Evolutionary conservation across 108 stramenopile species (phyloP).

Genomic region (Cyclotella atomus): DNA sequence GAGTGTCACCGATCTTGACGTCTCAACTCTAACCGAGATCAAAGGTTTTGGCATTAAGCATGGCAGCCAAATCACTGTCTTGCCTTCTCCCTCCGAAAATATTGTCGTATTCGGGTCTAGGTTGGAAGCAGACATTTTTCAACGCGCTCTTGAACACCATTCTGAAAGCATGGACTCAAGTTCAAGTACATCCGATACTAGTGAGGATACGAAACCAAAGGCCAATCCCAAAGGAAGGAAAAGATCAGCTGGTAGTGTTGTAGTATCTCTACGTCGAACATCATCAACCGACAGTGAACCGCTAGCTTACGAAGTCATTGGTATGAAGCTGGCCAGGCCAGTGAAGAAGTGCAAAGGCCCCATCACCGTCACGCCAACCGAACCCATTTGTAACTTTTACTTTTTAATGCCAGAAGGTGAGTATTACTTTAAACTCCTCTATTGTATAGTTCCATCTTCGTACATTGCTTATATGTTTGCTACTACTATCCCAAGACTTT

Average conservation of each 20-base stretch:
- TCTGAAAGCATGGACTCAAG: neutral
- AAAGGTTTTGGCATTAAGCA: neutral
- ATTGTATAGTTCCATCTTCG: too few species aligned
- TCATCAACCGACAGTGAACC: neutral
- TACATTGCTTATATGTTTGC: too few species aligned
- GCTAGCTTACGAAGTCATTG: slow-evolving; percentile 16
- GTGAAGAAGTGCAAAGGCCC: neutral
- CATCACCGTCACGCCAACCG: neutral
- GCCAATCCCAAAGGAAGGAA: neutral
- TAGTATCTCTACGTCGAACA: slow-evolving; percentile 12
- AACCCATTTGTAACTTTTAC: neutral
- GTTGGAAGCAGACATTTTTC: slow-evolving; percentile 15
- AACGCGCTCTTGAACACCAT: slow-evolving; percentile 2
- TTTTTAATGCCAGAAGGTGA: slow-evolving; percentile 5
- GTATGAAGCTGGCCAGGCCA: too few species aligned
- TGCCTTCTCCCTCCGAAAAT: neutral
- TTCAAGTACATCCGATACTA: neutral
- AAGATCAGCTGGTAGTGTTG: slow-evolving; percentile 11
- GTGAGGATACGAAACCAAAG: neutral
- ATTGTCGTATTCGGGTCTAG: slow-evolving; percentile 3
- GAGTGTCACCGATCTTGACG: too few species aligned
- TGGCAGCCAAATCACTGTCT: neutral
- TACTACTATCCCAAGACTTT: too few species aligned
- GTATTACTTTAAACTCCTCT: too few species aligned
- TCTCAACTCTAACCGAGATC: too few species aligned